Evolutionary conservation across 2,329 filamentous ascomycete species (phyloP).

Genomic region (Sclerotinia minor): DNA sequence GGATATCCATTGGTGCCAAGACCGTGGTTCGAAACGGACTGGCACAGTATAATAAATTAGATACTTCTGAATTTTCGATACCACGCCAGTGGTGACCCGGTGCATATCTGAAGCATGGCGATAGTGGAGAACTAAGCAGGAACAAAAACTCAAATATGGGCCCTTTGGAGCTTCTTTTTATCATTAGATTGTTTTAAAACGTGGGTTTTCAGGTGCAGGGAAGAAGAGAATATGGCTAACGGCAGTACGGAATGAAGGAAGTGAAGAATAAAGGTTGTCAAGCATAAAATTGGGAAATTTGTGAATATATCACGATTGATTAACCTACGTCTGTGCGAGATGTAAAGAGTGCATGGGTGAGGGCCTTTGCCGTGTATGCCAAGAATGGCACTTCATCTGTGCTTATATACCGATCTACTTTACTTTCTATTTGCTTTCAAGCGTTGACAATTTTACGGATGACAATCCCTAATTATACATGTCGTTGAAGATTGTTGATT

Average conservation of each 20-base stretch:
- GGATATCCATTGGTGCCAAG: conserved; percentile 24
- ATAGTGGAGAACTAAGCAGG: neutral
- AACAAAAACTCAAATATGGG: neutral
- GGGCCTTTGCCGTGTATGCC: neutral
- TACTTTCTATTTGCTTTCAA: neutral
- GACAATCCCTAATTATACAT: neutral
- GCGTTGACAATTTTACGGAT: neutral
- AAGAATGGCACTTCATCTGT: neutral
- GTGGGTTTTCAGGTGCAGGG: neutral
- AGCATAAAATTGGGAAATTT: neutral
- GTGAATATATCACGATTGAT: neutral
- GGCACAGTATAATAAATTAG: neutral
- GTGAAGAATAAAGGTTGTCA: neutral
- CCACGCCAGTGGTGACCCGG: neutral
- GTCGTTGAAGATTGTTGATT: neutral
- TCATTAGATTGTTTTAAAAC: conserved; percentile 2
- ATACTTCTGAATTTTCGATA: conserved; percentile 10
- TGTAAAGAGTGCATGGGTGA: neutral
- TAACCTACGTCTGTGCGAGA: conserved; percentile 2
- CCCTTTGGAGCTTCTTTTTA: neutral
- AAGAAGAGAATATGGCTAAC: conserved; percentile 1
- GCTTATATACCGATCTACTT: neutral
- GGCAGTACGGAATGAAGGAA: neutral
- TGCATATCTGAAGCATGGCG: conserved; percentile 5
- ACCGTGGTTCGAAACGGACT: conserved; percentile 24